Conservation (phyloP, 495 filamentous ascomycete genomes). For the Pyrenula aspistea region DNA sequence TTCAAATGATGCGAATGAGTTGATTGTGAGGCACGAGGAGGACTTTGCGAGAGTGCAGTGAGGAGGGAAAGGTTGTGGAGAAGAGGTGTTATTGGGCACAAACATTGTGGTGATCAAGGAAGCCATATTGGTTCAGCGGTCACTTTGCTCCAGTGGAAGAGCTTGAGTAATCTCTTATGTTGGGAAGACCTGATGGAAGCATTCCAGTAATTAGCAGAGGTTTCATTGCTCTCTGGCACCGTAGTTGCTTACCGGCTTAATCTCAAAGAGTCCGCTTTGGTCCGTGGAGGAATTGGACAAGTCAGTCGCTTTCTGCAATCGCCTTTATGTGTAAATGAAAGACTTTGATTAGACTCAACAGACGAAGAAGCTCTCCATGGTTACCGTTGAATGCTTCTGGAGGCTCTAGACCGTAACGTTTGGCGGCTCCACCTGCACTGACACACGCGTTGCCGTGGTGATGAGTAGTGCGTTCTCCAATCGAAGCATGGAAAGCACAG, state of each 20-base stretch:
- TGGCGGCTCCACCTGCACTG: background rate
- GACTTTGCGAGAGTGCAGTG: slow-evolving; percentile 16
- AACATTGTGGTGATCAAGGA: slow-evolving; percentile 65
- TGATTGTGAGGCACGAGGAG: slow-evolving; percentile 12
- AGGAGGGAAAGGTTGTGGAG: slow-evolving; percentile 21
- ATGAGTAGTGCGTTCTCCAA: too few relatives aligned
- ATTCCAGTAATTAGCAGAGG: background rate
- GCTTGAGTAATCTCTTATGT: too few relatives aligned
- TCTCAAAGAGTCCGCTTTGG: too few relatives aligned
- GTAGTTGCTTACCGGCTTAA: too few relatives aligned
- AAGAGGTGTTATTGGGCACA: slow-evolving; percentile 30
- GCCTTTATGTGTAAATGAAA: too few relatives aligned
- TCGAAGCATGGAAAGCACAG: too few relatives aligned
- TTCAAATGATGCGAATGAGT: slow-evolving; percentile 19
- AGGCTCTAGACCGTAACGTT: background rate
- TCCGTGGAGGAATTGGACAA: too few relatives aligned
- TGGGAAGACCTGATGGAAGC: background rate
- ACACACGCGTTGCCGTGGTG: background rate
- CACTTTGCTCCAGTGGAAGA: too few relatives aligned
- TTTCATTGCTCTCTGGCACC: background rate
- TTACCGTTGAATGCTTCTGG: too few relatives aligned
- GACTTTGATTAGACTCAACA: background rate
- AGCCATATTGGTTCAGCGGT: slow-evolving; percentile 30
- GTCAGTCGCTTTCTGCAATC: too few relatives aligned
- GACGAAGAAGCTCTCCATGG: too few relatives aligned